Base-by-base conservation (phyloP, 2,329 filamentous ascomycete species). In the Tolypocladium cylindrosporum region DNA sequence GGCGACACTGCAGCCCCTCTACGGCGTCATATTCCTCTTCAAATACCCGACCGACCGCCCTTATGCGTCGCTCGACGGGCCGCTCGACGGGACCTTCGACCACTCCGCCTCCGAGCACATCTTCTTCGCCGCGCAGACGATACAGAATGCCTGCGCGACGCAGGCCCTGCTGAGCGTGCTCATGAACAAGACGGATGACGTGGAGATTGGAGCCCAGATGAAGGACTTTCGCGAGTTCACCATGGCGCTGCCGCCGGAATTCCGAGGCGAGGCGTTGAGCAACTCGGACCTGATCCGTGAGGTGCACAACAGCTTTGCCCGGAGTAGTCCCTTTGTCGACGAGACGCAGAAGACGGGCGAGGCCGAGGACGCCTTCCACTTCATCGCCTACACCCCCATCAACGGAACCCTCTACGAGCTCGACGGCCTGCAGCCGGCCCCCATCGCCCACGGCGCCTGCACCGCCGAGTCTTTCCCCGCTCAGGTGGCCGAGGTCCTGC, bases 11-110 rank as follows among this genome's bases (percentile, higher is more conserved):
- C 86, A 88, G 65, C 89, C 90, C 21, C 81, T 96, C 56, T 95
- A 96, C 76, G 94, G 94, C 68, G 91, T 99, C 65, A 97, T 99
- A 69, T 99, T 99, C 75, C 90, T 99, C 72, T 99, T 99, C 86
- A 97, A 97, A 77, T 99, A 90, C 75, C 90, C 84, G 55, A 91
- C 85, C 61, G 86, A 89, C 69, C 82, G 74, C 60, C 82, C 78
- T 66, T 87, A 79, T 76, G 84, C 77, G 42, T 73, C 73, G 61
- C 75, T 80, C 48, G 79, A 84, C 58, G 81, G 81, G 51, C 91
- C 92, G 0, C 82, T 85, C 63, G 92, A 97, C 71, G 94, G 94
- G 61, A 79, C 77, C 40, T 96, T 90, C 72, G 91, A 97, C 75
- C 78, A 85, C 65, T 80, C 79, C 19, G 90, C 91, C 16, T 79